Evolutionary conservation across 176 grass and related monocot genomes (phyloP).

Genomic region (Ensete glaucum): DNA sequence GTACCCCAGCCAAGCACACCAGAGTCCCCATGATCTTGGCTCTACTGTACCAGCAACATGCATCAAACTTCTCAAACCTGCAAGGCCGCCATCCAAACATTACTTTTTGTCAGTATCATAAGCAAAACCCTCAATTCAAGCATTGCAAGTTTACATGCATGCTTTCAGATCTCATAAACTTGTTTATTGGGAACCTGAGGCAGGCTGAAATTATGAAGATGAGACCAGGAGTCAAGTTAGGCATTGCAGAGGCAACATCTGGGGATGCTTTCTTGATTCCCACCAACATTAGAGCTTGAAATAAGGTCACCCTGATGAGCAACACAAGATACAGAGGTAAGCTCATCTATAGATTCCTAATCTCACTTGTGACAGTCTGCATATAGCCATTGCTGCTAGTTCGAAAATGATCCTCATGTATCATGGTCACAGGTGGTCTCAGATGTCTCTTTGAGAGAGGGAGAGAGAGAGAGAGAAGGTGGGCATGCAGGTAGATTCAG

Average conservation of each 20-base stretch:
- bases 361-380: background rate
- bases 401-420: background rate
- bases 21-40: constrained; percentile 49
- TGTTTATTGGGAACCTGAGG: constrained; percentile 30
- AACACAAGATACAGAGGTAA: background rate
- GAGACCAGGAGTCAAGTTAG: constrained; percentile 44
- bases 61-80: constrained; percentile 59
- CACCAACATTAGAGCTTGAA: constrained; percentile 44
- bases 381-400: too few relatives aligned
- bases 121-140: background rate
- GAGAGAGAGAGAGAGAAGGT: background rate
- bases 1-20: constrained; percentile 43
- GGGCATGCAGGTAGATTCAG: too few relatives aligned
- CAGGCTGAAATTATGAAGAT: constrained; percentile 53
- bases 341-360: background rate
- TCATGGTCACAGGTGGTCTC: too few relatives aligned
- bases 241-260: constrained; percentile 57
- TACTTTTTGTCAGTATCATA: background rate
- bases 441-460: background rate
- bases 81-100: background rate
- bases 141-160: background rate
- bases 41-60: constrained; percentile 44
- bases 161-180: background rate
- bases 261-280: constrained; percentile 50
- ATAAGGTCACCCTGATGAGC: constrained; percentile 29